phyloP scores from a whole-genome alignment of 2,329 filamentous ascomycete species.

The Aspergillus brunneoviolaceus region DNA sequence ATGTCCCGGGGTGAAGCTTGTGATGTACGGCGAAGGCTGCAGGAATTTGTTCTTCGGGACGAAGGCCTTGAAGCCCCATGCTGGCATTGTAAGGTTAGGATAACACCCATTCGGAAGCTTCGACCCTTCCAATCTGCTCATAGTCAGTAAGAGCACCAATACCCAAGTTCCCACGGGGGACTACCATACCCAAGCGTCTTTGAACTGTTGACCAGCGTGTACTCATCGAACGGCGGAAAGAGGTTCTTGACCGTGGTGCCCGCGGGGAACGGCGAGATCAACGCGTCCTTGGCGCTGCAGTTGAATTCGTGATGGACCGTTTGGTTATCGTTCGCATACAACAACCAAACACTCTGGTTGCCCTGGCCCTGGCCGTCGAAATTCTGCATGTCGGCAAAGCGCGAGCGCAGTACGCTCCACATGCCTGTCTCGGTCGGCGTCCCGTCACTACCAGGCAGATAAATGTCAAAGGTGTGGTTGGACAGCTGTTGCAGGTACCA shows the following conservation, averaged over 20 bases:
- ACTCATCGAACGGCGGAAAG: conserved; percentile 60
- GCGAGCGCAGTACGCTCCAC: conserved; percentile 55
- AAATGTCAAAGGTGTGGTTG: conserved; percentile 52
- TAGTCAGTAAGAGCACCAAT: neutral
- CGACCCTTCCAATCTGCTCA: conserved; percentile 42
- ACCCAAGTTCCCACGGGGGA: neutral
- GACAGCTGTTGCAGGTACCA: conserved; percentile 55
- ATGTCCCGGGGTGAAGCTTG: conserved; percentile 59
- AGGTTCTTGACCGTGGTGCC: conserved; percentile 60
- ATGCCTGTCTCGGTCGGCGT: conserved; percentile 57
- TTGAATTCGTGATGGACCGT: conserved; percentile 56
- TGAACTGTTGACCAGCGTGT: conserved; percentile 48
- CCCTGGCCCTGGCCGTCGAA: conserved; percentile 32
- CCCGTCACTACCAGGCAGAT: conserved; percentile 52
- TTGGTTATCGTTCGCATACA: conserved; percentile 47
- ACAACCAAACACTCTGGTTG: conserved; percentile 47
- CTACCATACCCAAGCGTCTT: conserved; percentile 39
- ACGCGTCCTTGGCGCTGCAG: conserved; percentile 49
- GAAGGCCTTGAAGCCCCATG: conserved; percentile 60
- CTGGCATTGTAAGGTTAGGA: conserved; percentile 49
- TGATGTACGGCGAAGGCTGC: conserved; percentile 56
- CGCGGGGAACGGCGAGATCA: conserved; percentile 56
- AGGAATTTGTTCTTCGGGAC: conserved; percentile 54
- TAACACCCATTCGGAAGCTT: conserved; percentile 55
- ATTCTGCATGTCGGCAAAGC: conserved; percentile 49